phyloP scores from a whole-genome alignment of 768 basidiomycete genomes.

The Suillus subluteus region DNA sequence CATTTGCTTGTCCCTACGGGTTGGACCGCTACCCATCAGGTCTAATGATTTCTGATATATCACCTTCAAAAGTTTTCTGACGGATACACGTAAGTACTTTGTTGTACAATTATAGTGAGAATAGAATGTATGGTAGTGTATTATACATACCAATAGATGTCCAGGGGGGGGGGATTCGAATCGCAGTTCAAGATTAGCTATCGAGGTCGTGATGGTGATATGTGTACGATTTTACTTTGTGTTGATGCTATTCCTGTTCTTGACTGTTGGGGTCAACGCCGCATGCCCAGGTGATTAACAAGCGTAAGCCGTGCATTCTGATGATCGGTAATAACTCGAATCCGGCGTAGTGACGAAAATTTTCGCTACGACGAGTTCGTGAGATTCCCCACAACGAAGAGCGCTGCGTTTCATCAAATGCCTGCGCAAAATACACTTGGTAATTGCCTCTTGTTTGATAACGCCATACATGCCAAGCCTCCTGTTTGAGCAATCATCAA shows the following conservation, averaged over 20 bases:
- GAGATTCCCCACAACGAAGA: slow-evolving; percentile 1
- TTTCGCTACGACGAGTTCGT: slow-evolving; percentile 4
- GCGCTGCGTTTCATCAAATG: neutral
- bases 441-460: neutral
- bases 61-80: too few species aligned
- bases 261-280: neutral
- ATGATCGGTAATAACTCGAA: slow-evolving; percentile 5
- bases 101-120: neutral
- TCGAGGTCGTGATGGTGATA: neutral
- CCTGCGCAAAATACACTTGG: neutral
- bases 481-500: slow-evolving; percentile 3
- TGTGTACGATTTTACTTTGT: neutral
- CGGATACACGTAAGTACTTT: neutral
- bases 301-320: neutral
- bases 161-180: neutral
- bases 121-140: neutral
- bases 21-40: neutral
- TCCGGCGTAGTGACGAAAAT: slow-evolving; percentile 1
- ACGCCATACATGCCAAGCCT: neutral
- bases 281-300: neutral
- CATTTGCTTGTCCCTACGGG: neutral
- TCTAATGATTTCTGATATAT: neutral
- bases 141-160: neutral
- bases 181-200: neutral
- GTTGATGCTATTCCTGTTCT: neutral